Evolutionary conservation across 257 asterid species (phyloP), one percentile per base, ranked within the genome.

Genomic region (Salvia hispanica): DNA sequence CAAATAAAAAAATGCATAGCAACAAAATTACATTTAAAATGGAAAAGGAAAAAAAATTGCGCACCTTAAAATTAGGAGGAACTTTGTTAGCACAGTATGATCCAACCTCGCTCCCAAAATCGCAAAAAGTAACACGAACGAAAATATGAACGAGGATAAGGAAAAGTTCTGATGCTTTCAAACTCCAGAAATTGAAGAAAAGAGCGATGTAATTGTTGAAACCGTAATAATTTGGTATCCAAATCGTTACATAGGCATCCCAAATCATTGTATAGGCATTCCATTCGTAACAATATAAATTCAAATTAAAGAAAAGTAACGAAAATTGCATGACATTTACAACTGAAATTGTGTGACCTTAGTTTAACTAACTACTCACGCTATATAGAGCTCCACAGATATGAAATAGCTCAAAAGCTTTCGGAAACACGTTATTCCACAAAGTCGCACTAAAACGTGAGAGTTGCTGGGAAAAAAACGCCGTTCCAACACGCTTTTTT

Each of bases 21-120:
- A 36, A 14, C 8, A 57, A 14, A 64, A 59, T 4, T 48, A 40
- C 64, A 61, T 0, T 3, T 9, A 36, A 14, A 54, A 11, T 52
- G 12, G 7, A 40, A 31, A 16, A n/a, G 16, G 25, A 28, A 12
- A 47, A 16, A 2, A 15, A 3, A 15, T 7, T 1, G 57, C 66
- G 62, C 21, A 80, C 82, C 85, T 76, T 42, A 6, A 52, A 12
- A 51, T 31, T 46, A n/a, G 78, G 66, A 71, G 39, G 54, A 62
- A n/a, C 36, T 44, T 40, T 15, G 21, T 67, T 42, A 60, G 36
- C 56, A 69, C 6, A 11, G 64, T 11, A 15, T 37, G 60, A 66
- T 25, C 15, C 44, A 36, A 36, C 31, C n/a, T n/a, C n/a, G n/a
- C n/a, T n/a, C n/a, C n/a, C n/a, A n/a, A n/a, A n/a, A n/a, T n/a